Evolutionary conservation across 2,329 filamentous ascomycete species (phyloP), one percentile per base, ranked within the genome.

Genomic region (Arthroderma uncinatum): DNA sequence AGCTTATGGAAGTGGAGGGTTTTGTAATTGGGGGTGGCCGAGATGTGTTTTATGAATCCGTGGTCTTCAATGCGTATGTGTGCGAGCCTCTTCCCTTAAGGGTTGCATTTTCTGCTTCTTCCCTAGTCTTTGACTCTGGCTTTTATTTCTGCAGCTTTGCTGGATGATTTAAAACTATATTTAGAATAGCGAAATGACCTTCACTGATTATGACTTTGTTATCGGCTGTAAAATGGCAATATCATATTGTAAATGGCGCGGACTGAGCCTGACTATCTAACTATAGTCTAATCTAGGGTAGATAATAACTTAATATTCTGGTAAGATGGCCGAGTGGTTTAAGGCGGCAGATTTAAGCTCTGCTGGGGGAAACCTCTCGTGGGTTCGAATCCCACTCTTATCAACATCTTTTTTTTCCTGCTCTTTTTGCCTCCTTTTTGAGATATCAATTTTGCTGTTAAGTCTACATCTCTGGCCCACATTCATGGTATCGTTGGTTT

Each of bases 401-500:
- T 50, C 47, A 50, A 34, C 47, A 50, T 50, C 23, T 33, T 33
- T 48, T 48, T 48, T 30, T 30, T 30, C 2, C 40, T 16, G n/a
- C 10, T 47, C 25, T 47, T 23, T 28, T 30, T 30, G 25, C 8
- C n/a, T 30, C 25, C 7, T 47, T n/a, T 30, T 48, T 12, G n/a
- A n/a, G n/a, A n/a, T n/a, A n/a, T n/a, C n/a, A n/a, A n/a, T n/a
- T n/a, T n/a, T n/a, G n/a, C n/a, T n/a, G n/a, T n/a, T n/a, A n/a
- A n/a, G n/a, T n/a, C n/a, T n/a, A n/a, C n/a, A n/a, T n/a, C n/a
- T n/a, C n/a, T n/a, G n/a, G n/a, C n/a, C 57, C 62, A 64, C 71
- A 1, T 63, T 63, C 0, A 65, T 59, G 1, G 66, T 68, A 2
- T 63, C 63, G 2, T 59, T 53, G 0, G 65, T 69, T 1, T 63